Conservation (phyloP, 2,329 filamentous ascomycete genomes). For the Diaporthe caulivora region DNA sequence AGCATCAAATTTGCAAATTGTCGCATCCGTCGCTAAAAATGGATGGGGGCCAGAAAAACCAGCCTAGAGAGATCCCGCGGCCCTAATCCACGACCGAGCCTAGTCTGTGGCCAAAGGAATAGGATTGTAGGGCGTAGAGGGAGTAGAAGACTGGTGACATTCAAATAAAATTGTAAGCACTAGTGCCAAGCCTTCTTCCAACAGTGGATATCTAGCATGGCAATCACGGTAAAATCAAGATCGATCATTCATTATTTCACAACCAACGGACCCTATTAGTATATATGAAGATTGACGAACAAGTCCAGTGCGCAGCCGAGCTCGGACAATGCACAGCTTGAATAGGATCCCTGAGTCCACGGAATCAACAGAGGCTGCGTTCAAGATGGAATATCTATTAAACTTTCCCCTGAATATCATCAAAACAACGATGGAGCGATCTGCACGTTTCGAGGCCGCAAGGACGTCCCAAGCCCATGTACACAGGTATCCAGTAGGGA, state of each 20-base stretch:
- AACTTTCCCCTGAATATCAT: background rate
- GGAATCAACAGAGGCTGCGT: background rate
- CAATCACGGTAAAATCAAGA: too few species aligned
- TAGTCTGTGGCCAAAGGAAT: background rate
- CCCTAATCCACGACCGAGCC: background rate
- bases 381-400: background rate
- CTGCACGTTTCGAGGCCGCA: background rate
- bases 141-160: background rate
- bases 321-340: background rate
- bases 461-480: background rate
- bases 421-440: background rate
- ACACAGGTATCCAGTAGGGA: background rate
- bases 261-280: too few species aligned
- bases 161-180: background rate
- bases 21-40: constrained; percentile 9
- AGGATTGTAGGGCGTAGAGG: background rate
- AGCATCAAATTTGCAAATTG: background rate
- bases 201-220: background rate
- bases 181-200: background rate
- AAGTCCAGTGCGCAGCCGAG: background rate
- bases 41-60: background rate
- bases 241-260: background rate
- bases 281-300: background rate
- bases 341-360: too few species aligned
- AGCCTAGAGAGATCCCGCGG: background rate